phyloP scores from a whole-genome alignment of 2,329 filamentous ascomycete species.

The Colletotrichum liriopes region DNA sequence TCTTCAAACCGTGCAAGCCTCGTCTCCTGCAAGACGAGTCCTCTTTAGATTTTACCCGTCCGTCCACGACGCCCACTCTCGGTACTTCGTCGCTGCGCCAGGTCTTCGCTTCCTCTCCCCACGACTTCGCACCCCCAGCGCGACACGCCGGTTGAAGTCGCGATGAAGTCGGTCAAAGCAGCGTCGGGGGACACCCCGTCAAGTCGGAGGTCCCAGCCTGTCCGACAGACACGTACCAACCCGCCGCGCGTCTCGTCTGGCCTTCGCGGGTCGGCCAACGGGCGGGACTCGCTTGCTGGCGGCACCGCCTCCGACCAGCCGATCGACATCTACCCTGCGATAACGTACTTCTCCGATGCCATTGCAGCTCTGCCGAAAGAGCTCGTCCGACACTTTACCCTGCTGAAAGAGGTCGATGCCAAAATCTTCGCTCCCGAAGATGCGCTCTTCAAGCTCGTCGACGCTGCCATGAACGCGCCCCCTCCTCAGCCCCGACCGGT shows the following conservation, averaged over 20 bases:
- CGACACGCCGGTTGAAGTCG: conserved; percentile 16
- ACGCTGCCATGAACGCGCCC: conserved; percentile 71
- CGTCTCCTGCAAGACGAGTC: conserved; percentile 3
- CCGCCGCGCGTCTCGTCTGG: conserved; percentile 68
- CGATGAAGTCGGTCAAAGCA: conserved; percentile 71
- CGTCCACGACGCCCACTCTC: conserved; percentile 8
- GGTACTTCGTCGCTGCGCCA: conserved; percentile 8
- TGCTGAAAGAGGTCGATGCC: conserved; percentile 97
- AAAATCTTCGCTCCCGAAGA: conserved; percentile 94
- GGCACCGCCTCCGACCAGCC: conserved; percentile 67
- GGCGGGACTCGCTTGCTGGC: conserved; percentile 63
- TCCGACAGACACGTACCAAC: conserved; percentile 77
- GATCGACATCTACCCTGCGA: conserved; percentile 77
- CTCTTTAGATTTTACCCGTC: conserved; percentile 2
- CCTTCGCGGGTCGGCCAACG: conserved; percentile 61
- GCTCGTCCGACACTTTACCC: conserved; percentile 94
- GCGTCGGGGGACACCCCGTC: conserved; percentile 60
- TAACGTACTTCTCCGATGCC: conserved; percentile 88
- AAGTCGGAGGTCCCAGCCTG: conserved; percentile 74
- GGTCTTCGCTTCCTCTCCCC: conserved; percentile 14
- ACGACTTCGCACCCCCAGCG: conserved; percentile 18
- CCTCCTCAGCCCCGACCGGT: conserved; percentile 61
- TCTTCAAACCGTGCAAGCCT: neutral
- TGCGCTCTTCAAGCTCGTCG: conserved; percentile 82
- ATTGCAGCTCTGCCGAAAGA: conserved; percentile 95